These are phyloP conservation scores for Pythium utonaiense DNA, from an alignment of 352 stramenopile genomes.

Conservation along the genomic window DNA sequence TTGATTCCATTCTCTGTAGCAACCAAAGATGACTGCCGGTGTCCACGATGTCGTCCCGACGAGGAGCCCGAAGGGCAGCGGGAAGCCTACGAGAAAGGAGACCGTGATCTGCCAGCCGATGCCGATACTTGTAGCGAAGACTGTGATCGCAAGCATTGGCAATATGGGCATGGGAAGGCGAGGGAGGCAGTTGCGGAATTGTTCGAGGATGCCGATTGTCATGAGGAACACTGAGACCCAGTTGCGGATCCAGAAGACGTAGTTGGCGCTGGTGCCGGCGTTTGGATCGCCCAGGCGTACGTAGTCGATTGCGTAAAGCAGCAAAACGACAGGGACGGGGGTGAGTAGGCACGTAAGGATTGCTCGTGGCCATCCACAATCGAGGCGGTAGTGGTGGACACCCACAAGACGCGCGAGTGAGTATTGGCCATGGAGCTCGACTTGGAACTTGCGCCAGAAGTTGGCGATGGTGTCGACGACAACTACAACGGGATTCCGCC, in stretches of 20 bases:
- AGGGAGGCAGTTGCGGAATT: slow-evolving; percentile 24
- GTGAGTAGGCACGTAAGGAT: slow-evolving; percentile 4
- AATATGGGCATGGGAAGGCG: slow-evolving; percentile 11
- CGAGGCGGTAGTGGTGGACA: background rate
- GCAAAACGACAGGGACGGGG: slow-evolving; percentile 7
- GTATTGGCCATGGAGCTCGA: slow-evolving; percentile 18
- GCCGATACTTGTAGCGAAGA: slow-evolving; percentile 24
- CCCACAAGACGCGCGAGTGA: background rate
- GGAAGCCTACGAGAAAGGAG: slow-evolving; percentile 32
- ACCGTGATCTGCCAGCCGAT: slow-evolving; percentile 26
- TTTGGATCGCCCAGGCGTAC: slow-evolving; percentile 11
- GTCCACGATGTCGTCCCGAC: slow-evolving; percentile 25
- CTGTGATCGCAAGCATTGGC: slow-evolving; percentile 8
- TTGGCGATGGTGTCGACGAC: background rate
- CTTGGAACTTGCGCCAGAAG: slow-evolving; percentile 11
- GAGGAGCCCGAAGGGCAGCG: slow-evolving; percentile 31
- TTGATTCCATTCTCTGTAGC: slow-evolving; percentile 23
- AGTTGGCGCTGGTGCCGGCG: slow-evolving; percentile 29
- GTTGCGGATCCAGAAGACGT: slow-evolving; percentile 32
- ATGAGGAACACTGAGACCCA: slow-evolving; percentile 31
- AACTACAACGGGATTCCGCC: background rate
- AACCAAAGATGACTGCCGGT: slow-evolving; percentile 20
- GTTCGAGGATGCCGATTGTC: slow-evolving; percentile 27
- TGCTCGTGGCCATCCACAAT: background rate
- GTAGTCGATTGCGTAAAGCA: slow-evolving; percentile 1